phyloP scores from a whole-genome alignment of 345 rosid genomes.

The Citrus mangshanensis region DNA sequence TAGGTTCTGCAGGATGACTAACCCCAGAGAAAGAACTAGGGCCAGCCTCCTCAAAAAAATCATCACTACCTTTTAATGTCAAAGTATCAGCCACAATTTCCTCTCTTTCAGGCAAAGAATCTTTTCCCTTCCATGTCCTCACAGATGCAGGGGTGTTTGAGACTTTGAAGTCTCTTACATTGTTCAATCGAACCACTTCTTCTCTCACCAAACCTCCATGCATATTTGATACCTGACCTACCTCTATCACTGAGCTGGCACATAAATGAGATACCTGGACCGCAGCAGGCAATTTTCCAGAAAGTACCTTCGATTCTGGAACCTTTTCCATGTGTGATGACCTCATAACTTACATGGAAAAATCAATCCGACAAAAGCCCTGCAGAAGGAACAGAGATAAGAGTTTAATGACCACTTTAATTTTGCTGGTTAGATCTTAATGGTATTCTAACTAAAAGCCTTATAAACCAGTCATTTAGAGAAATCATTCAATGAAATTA shows the following conservation, averaged over 20 bases:
- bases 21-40: slow-evolving; percentile 81
- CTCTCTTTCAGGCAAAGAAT: slow-evolving; percentile 39
- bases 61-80: slow-evolving; percentile 42
- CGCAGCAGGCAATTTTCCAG: slow-evolving; percentile 43
- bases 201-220: slow-evolving; percentile 46
- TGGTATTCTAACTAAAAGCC: background rate
- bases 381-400: slow-evolving; percentile 27
- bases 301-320: slow-evolving; percentile 51
- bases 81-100: slow-evolving; percentile 41
- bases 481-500: background rate
- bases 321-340: slow-evolving; percentile 58
- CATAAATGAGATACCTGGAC: slow-evolving; percentile 40
- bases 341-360: slow-evolving; percentile 35
- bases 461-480: background rate
- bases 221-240: slow-evolving; percentile 39
- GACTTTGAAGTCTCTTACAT: slow-evolving; percentile 25
- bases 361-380: slow-evolving; percentile 19
- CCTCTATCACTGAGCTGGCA: slow-evolving; percentile 28
- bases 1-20: slow-evolving; percentile 94
- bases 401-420: slow-evolving; percentile 8
- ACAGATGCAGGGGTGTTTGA: slow-evolving; percentile 33
- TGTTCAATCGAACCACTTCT: slow-evolving; percentile 32
- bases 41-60: slow-evolving; percentile 66
- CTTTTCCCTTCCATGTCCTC: slow-evolving; percentile 63
- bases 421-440: slow-evolving; percentile 5